Percentiles rank a stretch among this genome's conserved stretches.
phyloP scores from a whole-genome alignment of 192 early-diverging fungal species.

The Podochytrium sp. region DNA sequence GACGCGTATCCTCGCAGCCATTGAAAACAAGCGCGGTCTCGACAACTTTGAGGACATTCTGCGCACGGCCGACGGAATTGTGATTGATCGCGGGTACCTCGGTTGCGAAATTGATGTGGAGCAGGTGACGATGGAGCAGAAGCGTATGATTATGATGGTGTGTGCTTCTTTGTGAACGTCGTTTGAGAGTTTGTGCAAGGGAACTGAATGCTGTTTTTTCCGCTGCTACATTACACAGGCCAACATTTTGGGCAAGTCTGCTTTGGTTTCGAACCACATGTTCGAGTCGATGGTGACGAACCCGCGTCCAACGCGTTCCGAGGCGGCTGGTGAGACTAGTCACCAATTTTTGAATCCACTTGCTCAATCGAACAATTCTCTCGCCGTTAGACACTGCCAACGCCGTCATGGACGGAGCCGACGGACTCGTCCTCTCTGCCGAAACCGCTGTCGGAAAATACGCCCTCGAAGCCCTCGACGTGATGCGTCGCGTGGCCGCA shows the following conservation, averaged over 20 bases:
- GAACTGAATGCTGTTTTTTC: too few species aligned
- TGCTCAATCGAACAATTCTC: neutral
- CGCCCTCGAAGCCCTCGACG: constrained; percentile 50
- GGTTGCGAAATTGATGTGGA: constrained; percentile 63
- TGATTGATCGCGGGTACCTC: constrained; percentile 65
- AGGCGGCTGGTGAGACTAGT: constrained; percentile 36
- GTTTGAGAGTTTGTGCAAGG: too few species aligned
- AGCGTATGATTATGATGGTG: constrained; percentile 61
- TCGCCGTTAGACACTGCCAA: constrained; percentile 41
- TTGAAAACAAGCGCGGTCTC: constrained; percentile 62
- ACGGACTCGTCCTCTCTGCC: constrained; percentile 61
- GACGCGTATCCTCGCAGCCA: constrained; percentile 61
- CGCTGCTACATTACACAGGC: too few species aligned
- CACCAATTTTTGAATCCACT: neutral
- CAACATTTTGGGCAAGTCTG: constrained; percentile 59
- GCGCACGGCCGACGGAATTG: constrained; percentile 57
- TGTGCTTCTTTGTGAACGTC: neutral
- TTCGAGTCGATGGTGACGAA: constrained; percentile 61
- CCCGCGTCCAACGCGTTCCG: constrained; percentile 55
- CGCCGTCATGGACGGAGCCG: constrained; percentile 66
- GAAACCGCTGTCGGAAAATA: constrained; percentile 63
- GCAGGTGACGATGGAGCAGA: constrained; percentile 58
- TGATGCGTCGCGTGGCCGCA: constrained; percentile 55
- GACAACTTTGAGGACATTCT: constrained; percentile 64
- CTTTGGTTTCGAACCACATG: constrained; percentile 66